Conservation (phyloP, 1,139 yeast species). For the Geotrichum siamense region DNA sequence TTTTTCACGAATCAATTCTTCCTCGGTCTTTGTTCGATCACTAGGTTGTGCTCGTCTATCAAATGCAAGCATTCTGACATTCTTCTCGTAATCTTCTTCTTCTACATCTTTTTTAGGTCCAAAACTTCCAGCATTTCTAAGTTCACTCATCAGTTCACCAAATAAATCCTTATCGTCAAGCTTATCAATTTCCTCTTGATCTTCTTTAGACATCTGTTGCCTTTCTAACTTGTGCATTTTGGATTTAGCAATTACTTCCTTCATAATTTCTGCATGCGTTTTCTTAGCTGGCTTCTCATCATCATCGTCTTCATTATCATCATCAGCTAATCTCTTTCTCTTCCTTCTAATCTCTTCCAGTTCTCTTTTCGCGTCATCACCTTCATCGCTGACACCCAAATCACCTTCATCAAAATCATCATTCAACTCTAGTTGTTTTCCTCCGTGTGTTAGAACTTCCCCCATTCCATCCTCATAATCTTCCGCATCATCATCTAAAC, state of each 20-base stretch:
- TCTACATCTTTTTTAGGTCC: conserved; percentile 30
- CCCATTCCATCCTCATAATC: conserved; percentile 31
- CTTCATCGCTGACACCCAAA: conserved; percentile 42
- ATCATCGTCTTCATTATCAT: conserved; percentile 33
- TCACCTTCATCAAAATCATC: conserved; percentile 46
- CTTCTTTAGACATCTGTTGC: conserved; percentile 66
- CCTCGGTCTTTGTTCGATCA: conserved; percentile 90
- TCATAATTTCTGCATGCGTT: conserved; percentile 92
- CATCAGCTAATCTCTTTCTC: conserved; percentile 23
- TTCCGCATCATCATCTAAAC: conserved; percentile 65
- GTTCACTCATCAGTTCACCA: conserved; percentile 65
- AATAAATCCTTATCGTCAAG: conserved; percentile 75
- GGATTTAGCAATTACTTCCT: conserved; percentile 91
- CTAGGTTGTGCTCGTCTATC: conserved; percentile 92
- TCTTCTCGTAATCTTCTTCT: conserved; percentile 53
- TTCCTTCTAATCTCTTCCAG: conserved; percentile 16
- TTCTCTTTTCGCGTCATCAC: conserved; percentile 29
- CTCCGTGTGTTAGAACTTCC: conserved; percentile 68
- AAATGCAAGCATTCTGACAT: conserved; percentile 69
- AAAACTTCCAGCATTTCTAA: conserved; percentile 33
- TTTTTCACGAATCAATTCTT: conserved; percentile 66
- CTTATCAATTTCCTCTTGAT: conserved; percentile 62
- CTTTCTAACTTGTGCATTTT: conserved; percentile 84
- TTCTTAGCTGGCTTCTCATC: conserved; percentile 54
- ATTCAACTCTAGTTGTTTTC: conserved; percentile 54